Percentiles rank a stretch among this genome's conserved stretches.
Conservation (phyloP, 306 rosid species). For the Myrica gale region DNA sequence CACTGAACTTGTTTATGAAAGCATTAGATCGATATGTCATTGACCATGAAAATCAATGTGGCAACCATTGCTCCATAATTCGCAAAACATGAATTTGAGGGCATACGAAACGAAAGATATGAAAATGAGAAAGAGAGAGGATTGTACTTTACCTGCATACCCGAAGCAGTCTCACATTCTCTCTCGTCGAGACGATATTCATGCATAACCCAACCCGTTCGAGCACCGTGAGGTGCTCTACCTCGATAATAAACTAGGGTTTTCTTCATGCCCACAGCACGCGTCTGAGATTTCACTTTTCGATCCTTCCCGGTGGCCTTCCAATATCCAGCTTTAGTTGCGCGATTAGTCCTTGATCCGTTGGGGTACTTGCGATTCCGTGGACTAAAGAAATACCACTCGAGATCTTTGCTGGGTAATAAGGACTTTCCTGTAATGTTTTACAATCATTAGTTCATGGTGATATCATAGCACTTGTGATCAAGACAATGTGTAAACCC, state of each 20-base stretch:
- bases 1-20: background rate
- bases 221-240: slow-evolving; percentile 85
- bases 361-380: slow-evolving; percentile 88
- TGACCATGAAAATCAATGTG: background rate
- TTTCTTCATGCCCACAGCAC: slow-evolving; percentile 84
- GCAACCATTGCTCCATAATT: background rate
- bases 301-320: slow-evolving; percentile 94
- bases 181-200: slow-evolving; percentile 88
- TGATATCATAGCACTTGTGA: too few species aligned
- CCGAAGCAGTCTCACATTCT: slow-evolving; percentile 62
- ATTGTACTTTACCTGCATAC: slow-evolving; percentile 54
- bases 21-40: background rate
- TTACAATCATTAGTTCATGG: background rate
- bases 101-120: background rate
- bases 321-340: slow-evolving; percentile 92
- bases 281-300: slow-evolving; percentile 66
- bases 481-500: too few species aligned
- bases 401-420: slow-evolving; percentile 88
- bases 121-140: background rate
- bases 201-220: slow-evolving; percentile 96
- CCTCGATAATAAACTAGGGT: slow-evolving; percentile 92
- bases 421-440: slow-evolving; percentile 65
- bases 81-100: background rate
- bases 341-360: slow-evolving; percentile 92
- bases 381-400: slow-evolving; percentile 96